Base-by-base conservation (phyloP, 2,329 filamentous ascomycete genomes). In the Thielaviopsis punctulata region DNA sequence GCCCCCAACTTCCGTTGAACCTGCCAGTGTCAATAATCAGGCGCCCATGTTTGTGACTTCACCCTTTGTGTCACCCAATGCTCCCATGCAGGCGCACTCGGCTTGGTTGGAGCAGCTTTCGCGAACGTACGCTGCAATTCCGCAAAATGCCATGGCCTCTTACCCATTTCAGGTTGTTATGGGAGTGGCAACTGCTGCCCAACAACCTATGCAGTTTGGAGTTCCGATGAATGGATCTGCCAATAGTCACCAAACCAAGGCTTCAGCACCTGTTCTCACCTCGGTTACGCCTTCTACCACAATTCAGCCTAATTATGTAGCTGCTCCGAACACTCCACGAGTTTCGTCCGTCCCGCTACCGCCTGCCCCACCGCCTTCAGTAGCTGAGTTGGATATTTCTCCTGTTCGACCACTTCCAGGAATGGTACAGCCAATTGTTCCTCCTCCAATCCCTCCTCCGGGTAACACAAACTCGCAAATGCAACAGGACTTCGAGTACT, bases 401-500 rank as follows among this genome's bases (percentile, higher is more conserved):
- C 21, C 48, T 41, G 21, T 44, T 24, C 18, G 21, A 8, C 23
- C 43, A 46, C 15, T 45, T 47, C n/a, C 49, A 18, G 45, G 23
- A 9, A 23, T 46, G 18, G 9, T 46, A 7, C 15, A 23, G n/a
- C 45, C 49, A 10, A 30, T 45, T 44, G 22, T 21, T 22, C 44
- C 49, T 25, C 53, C 53, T 45, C 53, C 45, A 27, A 44, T 54
- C 25, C 52, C 52, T 45, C 49, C 49, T 7, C 53, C 53, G 4
- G 53, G 53, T 21, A 55, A 55, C 44, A 50, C 48, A 24, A 36
- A 51, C 36, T 39, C 53, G 12, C 48, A 47, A 23, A 50, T 51
- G 21, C 53, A 55, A 13, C 53, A 55, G 43, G 46, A 55, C 48
- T 55, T 48, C 15, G 53, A 55, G 44, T 55, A 48, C 45, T 55